These are phyloP conservation scores for Eremochloa ophiuroides DNA, from an alignment of 176 grass and related monocot genomes.

Conservation along the genomic window DNA sequence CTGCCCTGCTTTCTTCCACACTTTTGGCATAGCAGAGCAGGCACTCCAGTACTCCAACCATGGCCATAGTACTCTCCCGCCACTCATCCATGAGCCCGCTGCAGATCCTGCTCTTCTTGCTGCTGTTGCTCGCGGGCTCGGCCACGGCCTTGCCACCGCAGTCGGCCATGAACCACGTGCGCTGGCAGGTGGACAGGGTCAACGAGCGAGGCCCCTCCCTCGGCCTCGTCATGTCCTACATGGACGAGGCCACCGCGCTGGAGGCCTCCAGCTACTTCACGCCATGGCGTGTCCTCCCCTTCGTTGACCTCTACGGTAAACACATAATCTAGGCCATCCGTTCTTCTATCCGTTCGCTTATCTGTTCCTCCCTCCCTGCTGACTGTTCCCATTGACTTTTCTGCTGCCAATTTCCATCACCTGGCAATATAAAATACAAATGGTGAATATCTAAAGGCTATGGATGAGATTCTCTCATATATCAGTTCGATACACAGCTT, in stretches of 20 bases:
- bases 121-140: conserved; percentile 18
- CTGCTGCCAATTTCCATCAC: neutral
- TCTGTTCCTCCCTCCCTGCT: too few relatives aligned
- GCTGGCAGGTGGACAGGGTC: conserved; percentile 33
- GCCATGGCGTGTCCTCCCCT: conserved; percentile 37
- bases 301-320: conserved; percentile 80
- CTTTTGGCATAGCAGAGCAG: too few relatives aligned
- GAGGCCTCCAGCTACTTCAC: conserved; percentile 59
- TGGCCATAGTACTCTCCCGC: too few relatives aligned
- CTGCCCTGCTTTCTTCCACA: too few relatives aligned
- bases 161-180: conserved; percentile 17
- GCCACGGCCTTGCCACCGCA: neutral
- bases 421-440: neutral
- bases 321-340: neutral
- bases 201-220: conserved; percentile 47
- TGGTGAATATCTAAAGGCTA: neutral
- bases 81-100: too few relatives aligned
- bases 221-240: conserved; percentile 77
- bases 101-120: conserved; percentile 23
- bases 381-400: neutral
- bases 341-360: neutral
- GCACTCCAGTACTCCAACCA: too few relatives aligned
- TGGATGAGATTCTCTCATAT: neutral
- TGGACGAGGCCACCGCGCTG: conserved; percentile 58
- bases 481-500: neutral